A percentile compares a stretch with the other conserved stretches of the same genome.
Evolutionary conservation across 768 basidiomycete genomes (phyloP).

Genomic region (Astraeus odoratus): DNA sequence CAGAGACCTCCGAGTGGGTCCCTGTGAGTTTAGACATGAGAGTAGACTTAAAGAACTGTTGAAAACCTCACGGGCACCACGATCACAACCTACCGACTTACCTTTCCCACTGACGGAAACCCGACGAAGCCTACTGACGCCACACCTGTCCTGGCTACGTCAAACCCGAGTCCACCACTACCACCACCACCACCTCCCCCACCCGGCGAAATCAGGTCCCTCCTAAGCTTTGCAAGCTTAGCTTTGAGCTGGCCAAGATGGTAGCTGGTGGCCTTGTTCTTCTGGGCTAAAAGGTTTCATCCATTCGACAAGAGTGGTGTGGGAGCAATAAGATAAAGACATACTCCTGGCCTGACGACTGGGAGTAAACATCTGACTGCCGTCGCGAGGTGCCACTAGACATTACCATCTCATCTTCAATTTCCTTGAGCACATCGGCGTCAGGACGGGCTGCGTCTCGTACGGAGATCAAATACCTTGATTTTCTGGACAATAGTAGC

Average conservation of each 20-base stretch:
- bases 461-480: conserved; percentile 41
- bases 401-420: conserved; percentile 95
- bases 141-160: conserved; percentile 96
- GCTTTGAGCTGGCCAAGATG: conserved; percentile 96
- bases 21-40: conserved; percentile 96
- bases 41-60: conserved; percentile 52
- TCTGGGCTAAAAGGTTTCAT: conserved; percentile 59
- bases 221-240: conserved; percentile 93
- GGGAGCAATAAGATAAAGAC: conserved; percentile 20
- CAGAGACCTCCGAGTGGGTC: conserved; percentile 92
- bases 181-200: conserved; percentile 79
- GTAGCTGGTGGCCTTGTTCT: conserved; percentile 94
- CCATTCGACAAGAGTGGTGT: conserved; percentile 7
- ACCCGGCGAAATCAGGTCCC: conserved; percentile 83
- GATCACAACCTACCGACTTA: conserved; percentile 18
- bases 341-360: conserved; percentile 68
- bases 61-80: conserved; percentile 4
- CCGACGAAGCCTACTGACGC: conserved; percentile 93
- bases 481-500: conserved; percentile 87
- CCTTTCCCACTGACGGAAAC: conserved; percentile 95
- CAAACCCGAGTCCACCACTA: conserved; percentile 76
- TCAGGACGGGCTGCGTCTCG: conserved; percentile 12
- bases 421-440: conserved; percentile 48
- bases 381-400: conserved; percentile 8
- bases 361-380: conserved; percentile 19